Conservation (phyloP, 2,329 filamentous ascomycete genomes). For the Lachnellula willkommii region DNA sequence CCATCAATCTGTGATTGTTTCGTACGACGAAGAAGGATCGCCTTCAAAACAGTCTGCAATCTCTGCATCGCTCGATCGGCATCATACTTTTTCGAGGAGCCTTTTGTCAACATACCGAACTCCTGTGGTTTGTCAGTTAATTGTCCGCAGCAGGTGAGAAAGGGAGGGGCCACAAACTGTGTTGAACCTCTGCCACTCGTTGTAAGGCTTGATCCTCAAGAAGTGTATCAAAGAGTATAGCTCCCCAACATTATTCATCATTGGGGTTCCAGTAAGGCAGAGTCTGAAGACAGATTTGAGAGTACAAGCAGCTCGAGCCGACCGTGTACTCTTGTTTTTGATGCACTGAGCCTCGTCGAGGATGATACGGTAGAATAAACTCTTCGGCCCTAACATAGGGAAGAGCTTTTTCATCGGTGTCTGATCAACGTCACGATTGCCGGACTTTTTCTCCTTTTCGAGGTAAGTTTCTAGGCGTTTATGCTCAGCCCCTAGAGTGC, state of each 20-base stretch:
- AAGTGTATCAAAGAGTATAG: conserved; percentile 74
- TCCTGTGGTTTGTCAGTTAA: conserved; percentile 12
- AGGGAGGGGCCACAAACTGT: conserved; percentile 34
- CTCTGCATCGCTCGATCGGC: conserved; percentile 55
- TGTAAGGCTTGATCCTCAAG: conserved; percentile 70
- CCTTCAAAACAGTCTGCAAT: conserved; percentile 70
- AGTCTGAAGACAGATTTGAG: conserved; percentile 60
- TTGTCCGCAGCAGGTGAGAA: conserved; percentile 13
- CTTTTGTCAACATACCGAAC: conserved; percentile 28
- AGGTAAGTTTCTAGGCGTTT: conserved; percentile 53
- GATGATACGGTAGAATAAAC: conserved; percentile 64
- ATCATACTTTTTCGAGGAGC: conserved; percentile 10
- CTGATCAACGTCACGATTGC: conserved; percentile 33
- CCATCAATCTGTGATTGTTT: conserved; percentile 77
- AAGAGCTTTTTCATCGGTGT: conserved; percentile 29
- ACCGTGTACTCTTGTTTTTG: conserved; percentile 65
- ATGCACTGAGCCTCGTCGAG: conserved; percentile 77
- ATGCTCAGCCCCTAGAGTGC: conserved; percentile 61
- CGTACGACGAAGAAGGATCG: conserved; percentile 74
- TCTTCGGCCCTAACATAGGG: conserved; percentile 52
- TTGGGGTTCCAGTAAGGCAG: conserved; percentile 76
- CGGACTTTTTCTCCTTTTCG: conserved; percentile 24
- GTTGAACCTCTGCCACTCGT: conserved; percentile 57
- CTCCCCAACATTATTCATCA: conserved; percentile 82
- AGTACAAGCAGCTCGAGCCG: conserved; percentile 53